A percentile compares a stretch with the other conserved stretches of the same genome.
phyloP scores from a whole-genome alignment of 164 flowering plant species.

The Paratinospora sagittata region DNA sequence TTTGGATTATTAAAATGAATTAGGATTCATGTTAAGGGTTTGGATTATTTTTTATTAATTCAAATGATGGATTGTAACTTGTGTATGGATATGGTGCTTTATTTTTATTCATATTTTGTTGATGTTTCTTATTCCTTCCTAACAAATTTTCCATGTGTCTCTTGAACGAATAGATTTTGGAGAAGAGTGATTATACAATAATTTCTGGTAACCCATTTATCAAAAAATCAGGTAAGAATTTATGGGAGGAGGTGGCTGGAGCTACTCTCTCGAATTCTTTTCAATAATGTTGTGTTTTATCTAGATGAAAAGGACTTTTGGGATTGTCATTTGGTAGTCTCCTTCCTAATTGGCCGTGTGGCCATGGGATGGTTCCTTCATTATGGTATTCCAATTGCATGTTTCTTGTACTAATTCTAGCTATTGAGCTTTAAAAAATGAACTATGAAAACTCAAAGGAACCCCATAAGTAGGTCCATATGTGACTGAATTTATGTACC shows the following conservation, averaged over 20 bases:
- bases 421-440: neutral
- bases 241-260: neutral
- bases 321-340: no score
- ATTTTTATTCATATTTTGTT: neutral
- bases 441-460: constrained; percentile 2
- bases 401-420: neutral
- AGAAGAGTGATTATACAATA: constrained; percentile 76
- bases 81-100: neutral
- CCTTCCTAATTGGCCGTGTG: neutral
- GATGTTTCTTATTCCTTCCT: neutral
- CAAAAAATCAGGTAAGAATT: constrained; percentile 74
- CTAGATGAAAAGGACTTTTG: no score
- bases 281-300: no score
- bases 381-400: neutral
- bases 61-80: neutral
- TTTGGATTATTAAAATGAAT: no score
- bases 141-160: neutral
- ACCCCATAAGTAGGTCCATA: neutral
- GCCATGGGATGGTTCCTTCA: neutral
- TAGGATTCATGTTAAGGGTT: no score
- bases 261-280: neutral
- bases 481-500: neutral
- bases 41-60: no score
- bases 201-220: constrained; percentile 82
- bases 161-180: constrained; percentile 61